Base-by-base conservation (phyloP, 306 rosid genomes). In the Cyamopsis tetragonoloba region DNA sequence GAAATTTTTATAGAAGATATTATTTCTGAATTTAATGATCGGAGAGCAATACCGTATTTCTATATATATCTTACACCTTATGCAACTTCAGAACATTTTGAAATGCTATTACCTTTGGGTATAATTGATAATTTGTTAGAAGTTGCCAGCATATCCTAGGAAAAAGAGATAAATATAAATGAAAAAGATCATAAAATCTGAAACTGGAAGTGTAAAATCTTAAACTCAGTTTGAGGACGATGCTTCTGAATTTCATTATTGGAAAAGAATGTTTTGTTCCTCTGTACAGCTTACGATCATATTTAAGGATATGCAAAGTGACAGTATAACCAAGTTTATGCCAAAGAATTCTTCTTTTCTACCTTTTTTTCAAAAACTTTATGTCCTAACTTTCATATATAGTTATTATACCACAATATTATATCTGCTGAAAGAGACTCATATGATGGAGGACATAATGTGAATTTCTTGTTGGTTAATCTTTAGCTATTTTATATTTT, bases 101-200 rank as follows among this genome's bases (percentile, higher is more conserved):
- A 61, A 62, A 50, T 61, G 18, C 47, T 2, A 11, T 46, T 66
- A 4, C 34, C 34, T 3, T 49, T 68, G 19, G 6, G 15, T 77
- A 12, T 5, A 24, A 18, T 41, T 70, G 47, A 4, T 19, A 14
- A 8, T 38, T 55, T 38, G 14, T 15, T 48, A 9, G 17, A 48
- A 61, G 68, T 19, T 31, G 42, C 1, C 59, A 32, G 44, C 66
- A 51, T 59, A 53, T 70, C 56, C 17, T 31, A 10, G 70, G 46
- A 24, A n/a, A 44, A 31, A 71, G 44, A 13, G 22, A 28, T 55
- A 42, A 73, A 42, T 31, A 50, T 50, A 39, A 44, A 24, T 8
- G n/a, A 43, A 68, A 27, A 38, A 50, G 34, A 50, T 51, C 38
- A 23, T 68, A 39, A 43, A 37, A 30, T 58, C 18, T 39, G 44